phyloP scores from a whole-genome alignment of 176 grass and related monocot species.

The Stipa capillata region DNA sequence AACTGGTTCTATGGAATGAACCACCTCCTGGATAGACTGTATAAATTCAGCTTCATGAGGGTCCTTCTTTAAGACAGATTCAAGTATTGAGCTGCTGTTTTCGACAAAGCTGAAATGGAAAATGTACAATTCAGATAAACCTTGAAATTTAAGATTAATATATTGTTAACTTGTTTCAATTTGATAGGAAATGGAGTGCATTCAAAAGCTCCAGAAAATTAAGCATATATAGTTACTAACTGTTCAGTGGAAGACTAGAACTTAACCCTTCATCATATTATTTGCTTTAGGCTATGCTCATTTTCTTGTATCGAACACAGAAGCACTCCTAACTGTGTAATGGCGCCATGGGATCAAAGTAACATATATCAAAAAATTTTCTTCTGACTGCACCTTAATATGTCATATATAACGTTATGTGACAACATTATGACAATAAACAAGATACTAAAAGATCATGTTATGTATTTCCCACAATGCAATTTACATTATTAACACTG shows the following conservation, averaged over 20 bases:
- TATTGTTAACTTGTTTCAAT: slow-evolving; percentile 1
- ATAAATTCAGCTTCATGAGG: slow-evolving; percentile 96
- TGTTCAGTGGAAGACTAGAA: not conserved
- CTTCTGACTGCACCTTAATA: not conserved
- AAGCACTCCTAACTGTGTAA: not conserved
- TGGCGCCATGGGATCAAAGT: not conserved
- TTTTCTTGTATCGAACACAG: not conserved
- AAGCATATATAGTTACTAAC: not conserved
- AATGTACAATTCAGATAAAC: slow-evolving; percentile 27
- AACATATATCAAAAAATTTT: not conserved
- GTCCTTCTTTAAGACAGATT: slow-evolving; percentile 80
- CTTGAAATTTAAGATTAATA: slow-evolving; percentile 15
- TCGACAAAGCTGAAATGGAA: slow-evolving; percentile 73
- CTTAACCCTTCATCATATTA: not conserved
- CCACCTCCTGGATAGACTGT: slow-evolving; percentile 87
- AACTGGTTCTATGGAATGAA: slow-evolving; percentile 96
- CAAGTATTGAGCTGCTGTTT: slow-evolving; percentile 94
- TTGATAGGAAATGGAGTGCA: not conserved
- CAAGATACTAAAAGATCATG: not conserved
- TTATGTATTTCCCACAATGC: not conserved
- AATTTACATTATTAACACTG: not conserved
- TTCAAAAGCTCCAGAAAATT: not conserved
- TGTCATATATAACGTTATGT: not conserved
- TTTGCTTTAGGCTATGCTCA: not conserved
- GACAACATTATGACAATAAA: slow-evolving; percentile 1